Percentiles rank a stretch among this genome's conserved stretches.
phyloP scores from a whole-genome alignment of 73 alveolate species.

The Urostyla sp. region DNA sequence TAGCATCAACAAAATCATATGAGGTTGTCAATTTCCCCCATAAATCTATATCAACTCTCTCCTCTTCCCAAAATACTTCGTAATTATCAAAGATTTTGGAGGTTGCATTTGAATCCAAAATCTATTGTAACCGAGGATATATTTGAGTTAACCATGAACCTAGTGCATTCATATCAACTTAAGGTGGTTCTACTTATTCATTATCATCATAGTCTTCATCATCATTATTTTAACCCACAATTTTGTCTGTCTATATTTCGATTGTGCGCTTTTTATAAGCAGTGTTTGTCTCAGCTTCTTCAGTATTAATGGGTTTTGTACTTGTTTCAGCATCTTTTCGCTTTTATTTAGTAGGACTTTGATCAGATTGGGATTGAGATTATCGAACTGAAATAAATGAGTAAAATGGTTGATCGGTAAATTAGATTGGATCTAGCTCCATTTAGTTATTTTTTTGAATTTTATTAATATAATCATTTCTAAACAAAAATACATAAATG shows the following conservation, averaged over 20 bases:
- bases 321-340: constrained; percentile 27
- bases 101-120: constrained; percentile 31
- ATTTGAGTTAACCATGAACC: constrained; percentile 60
- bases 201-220: constrained; percentile 25
- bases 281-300: constrained; percentile 48
- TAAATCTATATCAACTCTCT: constrained; percentile 19
- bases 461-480: too few species aligned
- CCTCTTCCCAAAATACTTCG: constrained; percentile 58
- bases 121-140: constrained; percentile 43
- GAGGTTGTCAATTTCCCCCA: constrained; percentile 43
- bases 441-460: too few species aligned
- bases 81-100: constrained; percentile 56
- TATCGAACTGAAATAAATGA: too few species aligned
- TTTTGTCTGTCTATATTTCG: background rate
- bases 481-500: too few species aligned
- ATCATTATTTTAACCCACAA: constrained; percentile 43
- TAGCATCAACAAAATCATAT: constrained; percentile 52
- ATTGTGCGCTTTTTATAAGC: constrained; percentile 13
- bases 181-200: constrained; percentile 19
- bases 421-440: too few species aligned
- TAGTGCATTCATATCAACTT: constrained; percentile 41
- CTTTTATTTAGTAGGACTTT: background rate
- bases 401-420: too few species aligned
- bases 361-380: too few species aligned
- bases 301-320: constrained; percentile 23